Conservation (phyloP, 805 yeast genomes). For the Metahyphopichia silvanorum region DNA sequence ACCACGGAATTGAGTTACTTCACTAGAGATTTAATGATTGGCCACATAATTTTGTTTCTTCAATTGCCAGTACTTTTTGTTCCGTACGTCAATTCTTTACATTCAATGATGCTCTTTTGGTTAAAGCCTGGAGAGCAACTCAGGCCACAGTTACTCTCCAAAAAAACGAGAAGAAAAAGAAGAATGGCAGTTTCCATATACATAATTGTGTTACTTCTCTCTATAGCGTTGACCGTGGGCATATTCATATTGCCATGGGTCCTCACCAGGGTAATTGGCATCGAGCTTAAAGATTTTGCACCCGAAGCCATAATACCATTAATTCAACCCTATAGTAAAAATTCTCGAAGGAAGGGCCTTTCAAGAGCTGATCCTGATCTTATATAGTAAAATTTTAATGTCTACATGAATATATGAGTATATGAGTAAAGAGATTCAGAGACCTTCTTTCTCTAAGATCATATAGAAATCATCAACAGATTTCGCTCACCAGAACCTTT, state of each 20-base stretch:
- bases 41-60: slow-evolving; percentile 54
- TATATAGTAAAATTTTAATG: no score
- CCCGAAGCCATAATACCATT: slow-evolving; percentile 34
- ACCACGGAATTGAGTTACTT: slow-evolving; percentile 64
- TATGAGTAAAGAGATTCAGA: no score
- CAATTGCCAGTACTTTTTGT: slow-evolving; percentile 61
- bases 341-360: slow-evolving; percentile 33
- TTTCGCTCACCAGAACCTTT: background rate
- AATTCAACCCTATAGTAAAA: slow-evolving; percentile 43
- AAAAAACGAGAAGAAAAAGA: slow-evolving; percentile 39
- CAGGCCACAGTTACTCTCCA: slow-evolving; percentile 43
- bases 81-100: slow-evolving; percentile 66
- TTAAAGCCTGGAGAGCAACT: slow-evolving; percentile 53
- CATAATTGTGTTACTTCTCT: slow-evolving; percentile 31
- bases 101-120: slow-evolving; percentile 68
- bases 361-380: no score
- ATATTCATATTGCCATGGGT: slow-evolving; percentile 41
- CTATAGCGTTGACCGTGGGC: slow-evolving; percentile 21
- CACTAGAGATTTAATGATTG: slow-evolving; percentile 59
- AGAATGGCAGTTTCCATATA: slow-evolving; percentile 29
- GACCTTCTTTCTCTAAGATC: background rate
- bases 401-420: no score
- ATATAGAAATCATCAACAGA: background rate
- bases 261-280: slow-evolving; percentile 23
- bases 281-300: slow-evolving; percentile 37